Evolutionary conservation across 1,284 basidiomycete genomes (phyloP), one percentile per base, ranked within the genome.

Genomic region (Phlebopus sp.): DNA sequence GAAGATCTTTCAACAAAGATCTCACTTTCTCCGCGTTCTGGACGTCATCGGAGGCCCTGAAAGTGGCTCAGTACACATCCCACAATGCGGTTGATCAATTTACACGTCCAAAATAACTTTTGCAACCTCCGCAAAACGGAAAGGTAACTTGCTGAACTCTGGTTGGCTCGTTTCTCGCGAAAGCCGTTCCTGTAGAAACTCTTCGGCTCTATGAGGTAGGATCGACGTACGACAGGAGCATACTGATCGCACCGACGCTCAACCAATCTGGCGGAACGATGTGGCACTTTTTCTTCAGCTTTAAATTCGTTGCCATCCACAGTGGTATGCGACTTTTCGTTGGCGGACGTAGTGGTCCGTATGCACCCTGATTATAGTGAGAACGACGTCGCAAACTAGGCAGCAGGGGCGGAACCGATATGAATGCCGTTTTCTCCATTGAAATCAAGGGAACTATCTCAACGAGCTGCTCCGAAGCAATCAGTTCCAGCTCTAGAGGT

Each of bases 271-370:
- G 96, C 0, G 92, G 77, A 5, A 97, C 77, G 37, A 99, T 90
- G 55, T 91, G 81, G 55, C 96, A 98, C 67, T 96, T 96, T 59
- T 90, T 87, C 74, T 97, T 97, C 56, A 86, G 69, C 68, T 98
- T 98, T 46, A 99, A 74, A 58, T 96, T 92, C 5, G 91, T 73
- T 0, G 94, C 96, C 69, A 99, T 86, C 97, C 96, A 99, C 5
- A 98, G 75, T 0, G 97, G 97, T 9, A 98, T 82, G 51, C 77
- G 76, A 18, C 86, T 76, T 64, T 89, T 88, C 37, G 81, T 78
- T 10, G 96, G 94, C 5, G 97, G 96, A 11, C 85, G 76, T 45
- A 99, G 82, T 9, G 97, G 96, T 1, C 97, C 97, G 60, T 94
- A 97, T 48, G 89, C 82, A 44, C 92, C 92, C 89, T 93, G 63